Percentiles rank a stretch among this genome's conserved stretches.
These are phyloP conservation scores for Luzula sylvatica DNA, from an alignment of 176 grass and related monocot genomes.

Conservation along the genomic window DNA sequence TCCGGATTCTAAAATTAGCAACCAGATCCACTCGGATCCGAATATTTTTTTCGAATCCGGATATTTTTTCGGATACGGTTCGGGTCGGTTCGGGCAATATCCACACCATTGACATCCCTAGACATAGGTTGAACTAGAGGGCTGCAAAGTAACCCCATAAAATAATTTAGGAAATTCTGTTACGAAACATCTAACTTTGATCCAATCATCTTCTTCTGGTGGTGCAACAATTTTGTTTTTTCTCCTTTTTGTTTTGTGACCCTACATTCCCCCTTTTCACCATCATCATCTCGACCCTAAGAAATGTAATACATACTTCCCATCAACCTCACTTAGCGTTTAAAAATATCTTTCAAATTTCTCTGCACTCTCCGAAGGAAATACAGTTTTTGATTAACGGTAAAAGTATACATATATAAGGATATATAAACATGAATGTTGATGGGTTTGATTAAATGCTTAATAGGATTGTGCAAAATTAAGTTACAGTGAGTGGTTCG, in stretches of 20 bases:
- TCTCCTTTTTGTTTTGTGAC: neutral
- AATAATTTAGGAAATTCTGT: slow-evolving; percentile 17
- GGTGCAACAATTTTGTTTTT: neutral
- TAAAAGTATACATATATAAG: too few relatives aligned
- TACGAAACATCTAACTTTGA: slow-evolving; percentile 1
- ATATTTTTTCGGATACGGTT: too few relatives aligned
- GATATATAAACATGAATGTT: too few relatives aligned
- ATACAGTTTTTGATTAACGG: too few relatives aligned
- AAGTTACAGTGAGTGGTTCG: too few relatives aligned
- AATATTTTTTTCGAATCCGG: too few relatives aligned
- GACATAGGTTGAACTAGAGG: neutral
- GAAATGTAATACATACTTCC: neutral
- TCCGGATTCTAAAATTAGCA: too few relatives aligned
- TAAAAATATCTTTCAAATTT: slow-evolving; percentile 11
- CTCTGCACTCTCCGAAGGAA: slow-evolving; percentile 6
- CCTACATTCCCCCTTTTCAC: neutral
- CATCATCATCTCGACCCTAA: neutral
- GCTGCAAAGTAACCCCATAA: neutral
- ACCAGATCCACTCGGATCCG: too few relatives aligned
- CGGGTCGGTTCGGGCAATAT: too few relatives aligned
- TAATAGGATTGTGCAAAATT: too few relatives aligned
- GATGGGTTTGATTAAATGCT: too few relatives aligned
- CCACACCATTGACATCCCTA: too few relatives aligned
- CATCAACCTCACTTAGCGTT: neutral
- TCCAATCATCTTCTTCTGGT: slow-evolving; percentile 1